A percentile compares a stretch with the other conserved stretches of the same genome.
Evolutionary conservation across 805 yeast genomes (phyloP).

Genomic region (Suhomyces sp.): DNA sequence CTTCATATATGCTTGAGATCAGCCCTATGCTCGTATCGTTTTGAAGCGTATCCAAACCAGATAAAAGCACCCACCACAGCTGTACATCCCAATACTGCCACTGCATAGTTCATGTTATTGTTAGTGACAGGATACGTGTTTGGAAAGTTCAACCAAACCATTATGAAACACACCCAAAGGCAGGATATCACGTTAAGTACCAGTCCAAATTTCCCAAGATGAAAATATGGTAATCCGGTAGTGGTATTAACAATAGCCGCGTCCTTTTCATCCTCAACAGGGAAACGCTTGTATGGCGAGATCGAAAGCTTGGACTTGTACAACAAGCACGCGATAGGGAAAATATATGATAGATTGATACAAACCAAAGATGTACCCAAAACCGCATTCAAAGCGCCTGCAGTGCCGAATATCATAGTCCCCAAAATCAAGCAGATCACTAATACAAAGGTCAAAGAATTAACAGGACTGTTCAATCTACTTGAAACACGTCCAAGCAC

Average conservation of each 20-base stretch:
- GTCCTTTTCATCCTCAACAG: background rate
- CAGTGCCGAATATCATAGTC: slow-evolving; percentile 32
- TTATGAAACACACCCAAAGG: slow-evolving; percentile 35
- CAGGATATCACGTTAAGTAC: slow-evolving; percentile 32
- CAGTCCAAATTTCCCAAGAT: slow-evolving; percentile 38
- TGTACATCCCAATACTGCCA: slow-evolving; percentile 23
- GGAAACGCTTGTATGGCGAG: slow-evolving; percentile 22
- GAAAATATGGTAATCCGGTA: slow-evolving; percentile 19
- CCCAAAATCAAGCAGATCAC: slow-evolving; percentile 37
- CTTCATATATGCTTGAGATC: slow-evolving; percentile 5
- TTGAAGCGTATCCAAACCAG: slow-evolving; percentile 19
- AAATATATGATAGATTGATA: slow-evolving; percentile 37
- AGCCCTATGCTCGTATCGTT: slow-evolving; percentile 10
- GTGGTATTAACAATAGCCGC: background rate
- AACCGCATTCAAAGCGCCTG: slow-evolving; percentile 40
- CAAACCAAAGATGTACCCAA: slow-evolving; percentile 38
- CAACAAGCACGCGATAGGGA: slow-evolving; percentile 36
- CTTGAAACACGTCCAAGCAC: slow-evolving; percentile 22
- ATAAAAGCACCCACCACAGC: slow-evolving; percentile 16
- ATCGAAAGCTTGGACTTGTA: slow-evolving; percentile 35
- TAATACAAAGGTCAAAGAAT: slow-evolving; percentile 38
- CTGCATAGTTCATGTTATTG: slow-evolving; percentile 28
- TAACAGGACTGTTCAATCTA: slow-evolving; percentile 30
- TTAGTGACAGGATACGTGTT: slow-evolving; percentile 26
- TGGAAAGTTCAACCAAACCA: slow-evolving; percentile 41